Evolutionary conservation across 768 basidiomycete species (phyloP).

Genomic region (Podaxis pistillaris): DNA sequence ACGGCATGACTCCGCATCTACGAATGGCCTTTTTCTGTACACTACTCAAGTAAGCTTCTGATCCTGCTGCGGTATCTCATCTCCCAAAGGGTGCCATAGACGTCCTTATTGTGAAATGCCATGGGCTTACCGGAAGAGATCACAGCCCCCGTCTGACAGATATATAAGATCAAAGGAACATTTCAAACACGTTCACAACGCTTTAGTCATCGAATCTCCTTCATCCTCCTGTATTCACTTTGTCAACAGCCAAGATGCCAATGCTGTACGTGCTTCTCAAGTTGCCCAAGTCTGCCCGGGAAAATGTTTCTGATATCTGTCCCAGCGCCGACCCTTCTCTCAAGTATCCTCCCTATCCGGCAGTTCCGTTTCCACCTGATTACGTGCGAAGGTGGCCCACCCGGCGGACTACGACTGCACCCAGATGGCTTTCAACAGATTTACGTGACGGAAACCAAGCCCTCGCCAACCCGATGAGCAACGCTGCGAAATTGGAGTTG

Average conservation of each 20-base stretch:
- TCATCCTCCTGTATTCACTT: slow-evolving; percentile 10
- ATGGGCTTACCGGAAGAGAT: not conserved
- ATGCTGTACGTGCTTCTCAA: slow-evolving; percentile 54
- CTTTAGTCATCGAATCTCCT: not conserved
- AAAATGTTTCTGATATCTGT: slow-evolving; percentile 10
- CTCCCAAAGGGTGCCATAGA: slow-evolving; percentile 1
- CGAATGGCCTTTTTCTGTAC: not conserved
- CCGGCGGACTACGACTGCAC: slow-evolving; percentile 72
- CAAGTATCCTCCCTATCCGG: slow-evolving; percentile 87
- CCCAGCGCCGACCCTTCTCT: slow-evolving; percentile 76
- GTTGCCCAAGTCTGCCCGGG: not conserved
- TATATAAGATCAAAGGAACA: slow-evolving; percentile 1
- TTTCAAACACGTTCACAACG: not conserved
- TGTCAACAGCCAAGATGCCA: slow-evolving; percentile 43
- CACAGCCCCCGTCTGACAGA: not conserved
- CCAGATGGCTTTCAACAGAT: slow-evolving; percentile 98
- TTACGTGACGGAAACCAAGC: slow-evolving; percentile 97
- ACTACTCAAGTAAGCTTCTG: not conserved
- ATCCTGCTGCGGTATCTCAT: slow-evolving; percentile 2
- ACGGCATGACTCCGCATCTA: slow-evolving; percentile 9
- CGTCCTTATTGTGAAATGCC: not conserved
- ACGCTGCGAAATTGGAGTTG: slow-evolving; percentile 54
- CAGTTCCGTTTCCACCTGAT: slow-evolving; percentile 45
- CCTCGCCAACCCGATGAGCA: slow-evolving; percentile 95
- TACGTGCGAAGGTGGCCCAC: slow-evolving; percentile 83